Percentiles rank a stretch among this genome's conserved stretches.
Conservation (phyloP, 345 rosid genomes). For the Dipteronia sinensis region DNA sequence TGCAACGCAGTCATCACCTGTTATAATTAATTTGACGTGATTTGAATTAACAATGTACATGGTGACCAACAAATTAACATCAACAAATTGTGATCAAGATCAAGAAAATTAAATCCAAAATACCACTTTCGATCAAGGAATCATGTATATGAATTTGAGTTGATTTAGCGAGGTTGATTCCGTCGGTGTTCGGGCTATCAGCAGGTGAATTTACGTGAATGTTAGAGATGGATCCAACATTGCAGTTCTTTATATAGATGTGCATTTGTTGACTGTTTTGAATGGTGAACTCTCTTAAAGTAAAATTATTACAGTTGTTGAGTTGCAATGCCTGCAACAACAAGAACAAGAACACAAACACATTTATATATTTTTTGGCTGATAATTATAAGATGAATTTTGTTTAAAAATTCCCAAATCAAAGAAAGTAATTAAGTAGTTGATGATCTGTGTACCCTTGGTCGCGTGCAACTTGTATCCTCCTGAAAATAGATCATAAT, state of each 20-base stretch:
- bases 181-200: slow-evolving; percentile 55
- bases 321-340: slow-evolving; percentile 30
- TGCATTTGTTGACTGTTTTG: slow-evolving; percentile 36
- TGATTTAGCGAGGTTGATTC: slow-evolving; percentile 36
- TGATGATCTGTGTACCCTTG: not conserved
- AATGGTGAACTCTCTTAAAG: slow-evolving; percentile 28
- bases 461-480: not conserved
- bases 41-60: too few relatives aligned
- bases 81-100: too few relatives aligned
- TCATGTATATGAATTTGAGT: slow-evolving; percentile 19
- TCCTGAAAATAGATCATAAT: not conserved
- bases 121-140: slow-evolving; percentile 18
- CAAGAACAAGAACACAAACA: too few relatives aligned
- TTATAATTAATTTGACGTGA: not conserved
- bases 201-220: slow-evolving; percentile 38
- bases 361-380: too few relatives aligned
- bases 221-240: slow-evolving; percentile 27
- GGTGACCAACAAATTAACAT: too few relatives aligned
- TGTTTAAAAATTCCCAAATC: not conserved
- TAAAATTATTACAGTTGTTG: slow-evolving; percentile 27
- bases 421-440: not conserved
- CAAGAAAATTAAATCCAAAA: too few relatives aligned
- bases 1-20: slow-evolving; percentile 65
- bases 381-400: not conserved
- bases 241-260: slow-evolving; percentile 16